Evolutionary conservation across 805 yeast species (phyloP).

Genomic region (Wickerhamomyces pijperi): DNA sequence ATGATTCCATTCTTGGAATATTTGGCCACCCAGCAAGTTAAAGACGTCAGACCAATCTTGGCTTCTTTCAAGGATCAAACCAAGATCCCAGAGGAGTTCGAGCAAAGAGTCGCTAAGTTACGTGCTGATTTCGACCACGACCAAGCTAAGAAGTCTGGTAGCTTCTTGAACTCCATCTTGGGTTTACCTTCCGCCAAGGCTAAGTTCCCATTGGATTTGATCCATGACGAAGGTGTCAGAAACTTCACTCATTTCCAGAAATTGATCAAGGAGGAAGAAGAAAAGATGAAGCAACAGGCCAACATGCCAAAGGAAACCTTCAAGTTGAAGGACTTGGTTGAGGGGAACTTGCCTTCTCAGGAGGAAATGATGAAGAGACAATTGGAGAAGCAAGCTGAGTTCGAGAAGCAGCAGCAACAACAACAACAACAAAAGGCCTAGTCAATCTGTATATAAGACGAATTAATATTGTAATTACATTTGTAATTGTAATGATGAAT

Average conservation of each 20-base stretch:
- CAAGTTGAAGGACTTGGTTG: slow-evolving; percentile 75
- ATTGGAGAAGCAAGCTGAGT: slow-evolving; percentile 30
- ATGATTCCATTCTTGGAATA: slow-evolving; percentile 91
- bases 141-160: slow-evolving; percentile 30
- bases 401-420: slow-evolving; percentile 16
- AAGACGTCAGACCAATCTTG: slow-evolving; percentile 85
- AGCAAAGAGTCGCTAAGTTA: slow-evolving; percentile 62
- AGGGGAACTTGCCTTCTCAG: slow-evolving; percentile 72
- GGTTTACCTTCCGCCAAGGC: slow-evolving; percentile 46
- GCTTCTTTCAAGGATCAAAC: slow-evolving; percentile 57
- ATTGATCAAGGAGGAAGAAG: slow-evolving; percentile 76
- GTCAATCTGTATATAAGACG: no score
- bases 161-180: slow-evolving; percentile 48
- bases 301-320: slow-evolving; percentile 73
- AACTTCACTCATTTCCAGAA: slow-evolving; percentile 77
- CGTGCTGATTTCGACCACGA: slow-evolving; percentile 62
- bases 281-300: slow-evolving; percentile 48
- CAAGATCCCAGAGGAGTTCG: slow-evolving; percentile 68
- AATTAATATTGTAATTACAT: no score
- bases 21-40: slow-evolving; percentile 73
- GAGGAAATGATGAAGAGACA: slow-evolving; percentile 44
- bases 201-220: slow-evolving; percentile 65
- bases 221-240: slow-evolving; percentile 87
- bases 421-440: no score
- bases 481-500: no score